These are phyloP conservation scores for Phytophthora citricola DNA, from an alignment of 352 stramenopile genomes.

Conservation along the genomic window DNA sequence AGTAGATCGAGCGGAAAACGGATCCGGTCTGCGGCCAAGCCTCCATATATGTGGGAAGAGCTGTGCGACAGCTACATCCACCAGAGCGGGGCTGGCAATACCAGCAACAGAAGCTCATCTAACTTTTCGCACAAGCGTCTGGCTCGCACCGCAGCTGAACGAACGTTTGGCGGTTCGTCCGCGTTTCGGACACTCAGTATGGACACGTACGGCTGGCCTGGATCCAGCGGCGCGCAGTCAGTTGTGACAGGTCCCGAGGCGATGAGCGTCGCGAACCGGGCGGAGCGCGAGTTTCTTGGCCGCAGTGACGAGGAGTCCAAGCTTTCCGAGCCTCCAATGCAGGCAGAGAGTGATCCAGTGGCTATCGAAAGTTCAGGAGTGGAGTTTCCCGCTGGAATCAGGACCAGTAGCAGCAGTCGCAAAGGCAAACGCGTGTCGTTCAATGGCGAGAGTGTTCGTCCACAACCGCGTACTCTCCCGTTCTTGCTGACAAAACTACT, in stretches of 20 bases:
- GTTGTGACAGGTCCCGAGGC: conserved; percentile 45
- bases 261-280: conserved; percentile 44
- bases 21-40: conserved; percentile 29
- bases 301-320: conserved; percentile 21
- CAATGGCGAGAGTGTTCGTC: conserved; percentile 5
- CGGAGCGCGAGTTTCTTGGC: conserved; percentile 43
- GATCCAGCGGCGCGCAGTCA: conserved; percentile 23
- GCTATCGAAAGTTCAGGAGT: neutral
- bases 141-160: conserved; percentile 17
- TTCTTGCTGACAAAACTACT: conserved; percentile 45
- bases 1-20: conserved; percentile 36
- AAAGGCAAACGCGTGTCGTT: conserved; percentile 42
- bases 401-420: conserved; percentile 1
- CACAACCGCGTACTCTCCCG: conserved; percentile 31
- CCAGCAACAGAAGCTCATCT: neutral
- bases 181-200: conserved; percentile 37
- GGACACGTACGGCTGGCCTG: conserved; percentile 21
- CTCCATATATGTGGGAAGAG: conserved; percentile 31
- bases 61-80: conserved; percentile 31
- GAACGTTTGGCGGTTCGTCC: conserved; percentile 31
- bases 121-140: conserved; percentile 31
- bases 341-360: neutral
- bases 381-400: neutral
- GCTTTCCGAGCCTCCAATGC: conserved; percentile 10
- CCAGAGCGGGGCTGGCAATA: conserved; percentile 15